phyloP scores from a whole-genome alignment of 139 green algal genomes.

The Chlamydomonas incerta region DNA sequence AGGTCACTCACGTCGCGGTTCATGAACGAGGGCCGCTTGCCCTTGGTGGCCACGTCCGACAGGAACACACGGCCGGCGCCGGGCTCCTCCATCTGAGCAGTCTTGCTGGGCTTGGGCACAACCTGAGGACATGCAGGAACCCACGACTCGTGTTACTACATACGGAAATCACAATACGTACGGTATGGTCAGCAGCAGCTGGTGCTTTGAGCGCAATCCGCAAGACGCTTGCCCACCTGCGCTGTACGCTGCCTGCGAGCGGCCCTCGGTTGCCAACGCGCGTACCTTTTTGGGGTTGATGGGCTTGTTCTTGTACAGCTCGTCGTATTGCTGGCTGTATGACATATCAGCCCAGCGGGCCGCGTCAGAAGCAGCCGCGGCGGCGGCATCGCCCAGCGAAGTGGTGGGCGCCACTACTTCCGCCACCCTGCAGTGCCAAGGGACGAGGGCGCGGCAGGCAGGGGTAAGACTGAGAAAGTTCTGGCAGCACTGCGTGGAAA shows the following conservation, averaged over 20 bases:
- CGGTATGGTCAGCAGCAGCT: too few species aligned
- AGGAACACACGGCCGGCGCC: conserved; percentile 68
- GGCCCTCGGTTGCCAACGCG: too few species aligned
- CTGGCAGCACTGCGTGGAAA: too few species aligned
- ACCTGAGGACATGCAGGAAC: too few species aligned
- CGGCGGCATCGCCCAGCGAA: background rate
- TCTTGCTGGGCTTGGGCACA: conserved; percentile 83
- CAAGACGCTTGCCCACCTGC: too few species aligned
- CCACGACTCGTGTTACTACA: too few species aligned
- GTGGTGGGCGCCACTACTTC: background rate
- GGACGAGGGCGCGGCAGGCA: too few species aligned
- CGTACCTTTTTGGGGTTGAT: conserved; percentile 69
- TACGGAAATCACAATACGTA: too few species aligned
- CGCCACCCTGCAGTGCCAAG: background rate
- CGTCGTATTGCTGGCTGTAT: conserved; percentile 88
- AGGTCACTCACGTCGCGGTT: too few species aligned
- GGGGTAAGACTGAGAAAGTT: too few species aligned
- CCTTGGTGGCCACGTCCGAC: conserved; percentile 73
- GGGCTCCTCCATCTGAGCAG: conserved; percentile 68
- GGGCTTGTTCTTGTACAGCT: conserved; percentile 68
- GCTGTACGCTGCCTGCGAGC: too few species aligned
- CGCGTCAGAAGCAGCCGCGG: background rate
- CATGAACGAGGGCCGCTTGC: conserved; percentile 43
- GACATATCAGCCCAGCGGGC: conserved; percentile 51
- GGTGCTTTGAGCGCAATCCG: too few species aligned